A percentile compares a stretch with the other conserved stretches of the same genome.
Conservation (phyloP, 306 rosid species). For the Styphnolobium japonicum region DNA sequence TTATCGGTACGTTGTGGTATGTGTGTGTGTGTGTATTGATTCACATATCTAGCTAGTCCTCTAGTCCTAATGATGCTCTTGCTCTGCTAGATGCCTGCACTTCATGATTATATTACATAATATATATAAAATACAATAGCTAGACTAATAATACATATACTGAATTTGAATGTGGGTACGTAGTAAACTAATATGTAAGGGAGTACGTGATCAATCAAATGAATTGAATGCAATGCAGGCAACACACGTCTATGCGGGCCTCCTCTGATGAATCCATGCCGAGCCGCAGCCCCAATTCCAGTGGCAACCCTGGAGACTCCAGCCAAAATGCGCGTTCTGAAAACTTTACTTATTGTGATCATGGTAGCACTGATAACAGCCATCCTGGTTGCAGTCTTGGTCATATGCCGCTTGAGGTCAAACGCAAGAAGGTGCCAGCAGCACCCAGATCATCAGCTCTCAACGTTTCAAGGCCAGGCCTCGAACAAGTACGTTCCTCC, state of each 20-base stretch:
- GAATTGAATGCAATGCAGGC: no score
- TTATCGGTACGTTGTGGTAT: conserved; percentile 58
- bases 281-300: not conserved
- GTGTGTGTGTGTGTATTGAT: no score
- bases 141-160: not conserved
- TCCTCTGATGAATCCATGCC: conserved; percentile 51
- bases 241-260: conserved; percentile 62
- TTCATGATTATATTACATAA: no score
- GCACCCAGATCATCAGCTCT: not conserved
- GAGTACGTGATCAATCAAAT: no score
- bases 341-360: conserved; percentile 31
- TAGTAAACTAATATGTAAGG: no score
- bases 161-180: no score
- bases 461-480: conserved; percentile 11
- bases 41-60: no score
- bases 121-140: no score
- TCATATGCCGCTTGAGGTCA: conserved; percentile 31
- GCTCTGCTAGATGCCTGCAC: no score
- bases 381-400: conserved; percentile 31
- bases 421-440: not conserved
- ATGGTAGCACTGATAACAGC: conserved; percentile 29
- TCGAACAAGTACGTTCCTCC: conserved; percentile 12
- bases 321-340: conserved; percentile 18
- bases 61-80: no score
- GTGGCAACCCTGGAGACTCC: not conserved